Evolutionary conservation across 1,139 yeast genomes (phyloP), one percentile per base, ranked within the genome.

Genomic region (Candida pseudoviswanathii): DNA sequence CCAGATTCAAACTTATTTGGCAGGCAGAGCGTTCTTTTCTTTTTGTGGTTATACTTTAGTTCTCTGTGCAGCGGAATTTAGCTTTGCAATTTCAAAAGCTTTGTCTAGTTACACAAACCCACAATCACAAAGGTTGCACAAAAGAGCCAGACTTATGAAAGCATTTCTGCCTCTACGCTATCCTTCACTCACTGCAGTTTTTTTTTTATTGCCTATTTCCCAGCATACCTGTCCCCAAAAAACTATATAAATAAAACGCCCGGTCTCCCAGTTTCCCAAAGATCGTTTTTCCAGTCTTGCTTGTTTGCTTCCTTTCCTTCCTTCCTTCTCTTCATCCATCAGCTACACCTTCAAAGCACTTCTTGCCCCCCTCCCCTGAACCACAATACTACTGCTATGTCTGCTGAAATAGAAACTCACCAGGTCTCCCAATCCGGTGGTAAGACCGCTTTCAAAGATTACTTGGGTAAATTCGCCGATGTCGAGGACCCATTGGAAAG

Each of bases 371-470:
- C n/a, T n/a, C n/a, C n/a, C 9, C 6, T 27, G 11, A 22, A 11
- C 30, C 34, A 39, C n/a, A 24, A 9, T 24, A 7, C 8, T 9
- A 25, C 30, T 25, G 3, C 16, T 25, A 43, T 43, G 45, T 16
- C 38, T 43, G 41, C 38, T 43, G 29, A 26, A 30, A 16, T 16
- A 16, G 44, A 43, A 43, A 43, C 36, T 27, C 46, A 45, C 26
- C 16, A 49, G 33, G 54, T 50, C 10, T 46, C 50, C 30, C 41
- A 47, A 22, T 27, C 47, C 43, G 96, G 96, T 73, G 96, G 96
- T 73, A 87, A 89, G 68, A 83, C 94, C 58, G 96, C 96, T 51
- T 89, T 89, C 81, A 94, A 89, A 75, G 91, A 89, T 68, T 88
- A 82, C 67, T 68, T 88, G 59, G 89, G 86, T 53, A 92, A 89